These are phyloP conservation scores for Mortierella sp. DNA, from an alignment of 371 early-diverging fungal genomes.

Conservation along the genomic window DNA sequence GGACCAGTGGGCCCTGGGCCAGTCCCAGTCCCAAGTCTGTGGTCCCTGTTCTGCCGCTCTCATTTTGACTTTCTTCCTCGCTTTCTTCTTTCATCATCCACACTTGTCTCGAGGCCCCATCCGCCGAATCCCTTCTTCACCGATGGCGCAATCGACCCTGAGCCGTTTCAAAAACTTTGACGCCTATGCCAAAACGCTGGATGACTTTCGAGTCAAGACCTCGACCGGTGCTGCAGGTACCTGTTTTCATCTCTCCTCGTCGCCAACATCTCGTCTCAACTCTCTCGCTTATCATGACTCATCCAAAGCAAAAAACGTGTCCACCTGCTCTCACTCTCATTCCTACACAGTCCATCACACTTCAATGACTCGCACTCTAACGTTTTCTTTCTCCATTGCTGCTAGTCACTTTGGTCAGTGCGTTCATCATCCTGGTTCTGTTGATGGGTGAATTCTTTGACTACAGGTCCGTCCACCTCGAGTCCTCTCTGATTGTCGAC, in stretches of 20 bases:
- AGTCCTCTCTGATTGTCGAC: slow-evolving; percentile 87
- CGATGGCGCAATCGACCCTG: slow-evolving; percentile 39
- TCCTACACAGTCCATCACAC: not conserved
- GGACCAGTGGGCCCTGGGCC: not conserved
- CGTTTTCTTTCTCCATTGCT: not conserved
- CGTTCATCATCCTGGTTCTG: slow-evolving; percentile 77
- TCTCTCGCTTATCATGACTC: not conserved
- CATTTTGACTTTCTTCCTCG: not conserved
- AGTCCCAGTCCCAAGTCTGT: no score
- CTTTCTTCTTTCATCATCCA: not conserved
- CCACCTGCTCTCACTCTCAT: not conserved
- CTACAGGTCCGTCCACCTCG: slow-evolving; percentile 74
- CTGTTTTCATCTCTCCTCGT: not conserved
- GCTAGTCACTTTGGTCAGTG: slow-evolving; percentile 84
- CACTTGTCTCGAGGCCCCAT: not conserved
- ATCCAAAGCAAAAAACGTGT: no score
- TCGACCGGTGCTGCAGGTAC: slow-evolving; percentile 85
- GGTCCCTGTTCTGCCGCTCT: not conserved
- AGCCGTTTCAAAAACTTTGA: slow-evolving; percentile 78
- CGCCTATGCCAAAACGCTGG: slow-evolving; percentile 96
- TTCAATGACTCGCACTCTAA: not conserved
- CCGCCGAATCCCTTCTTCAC: not conserved
- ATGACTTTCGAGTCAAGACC: slow-evolving; percentile 94
- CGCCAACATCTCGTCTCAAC: not conserved
- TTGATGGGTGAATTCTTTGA: slow-evolving; percentile 84